Conservation (phyloP, 495 filamentous ascomycete genomes). For the Neurospora sp. region DNA sequence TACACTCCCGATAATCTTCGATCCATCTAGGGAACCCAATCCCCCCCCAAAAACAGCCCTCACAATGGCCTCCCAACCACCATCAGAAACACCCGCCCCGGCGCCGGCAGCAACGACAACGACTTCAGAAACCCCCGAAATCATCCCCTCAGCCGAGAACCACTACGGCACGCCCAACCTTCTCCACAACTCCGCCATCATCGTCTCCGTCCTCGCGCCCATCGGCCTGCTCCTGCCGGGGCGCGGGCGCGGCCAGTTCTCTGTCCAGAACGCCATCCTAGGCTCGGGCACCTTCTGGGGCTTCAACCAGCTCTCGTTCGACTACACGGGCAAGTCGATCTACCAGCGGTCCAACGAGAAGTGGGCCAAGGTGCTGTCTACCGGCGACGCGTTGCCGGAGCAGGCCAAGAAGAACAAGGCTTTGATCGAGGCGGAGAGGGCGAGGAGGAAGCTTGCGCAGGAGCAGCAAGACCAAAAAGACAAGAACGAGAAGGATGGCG, state of each 20-base stretch:
- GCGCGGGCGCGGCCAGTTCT: constrained; percentile 55
- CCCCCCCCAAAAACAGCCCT: neutral
- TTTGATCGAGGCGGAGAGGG: constrained; percentile 32
- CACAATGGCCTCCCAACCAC: neutral
- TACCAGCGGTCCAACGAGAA: constrained; percentile 16
- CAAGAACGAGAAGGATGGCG: constrained; percentile 25
- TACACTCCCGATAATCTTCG: neutral
- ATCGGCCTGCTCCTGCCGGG: constrained; percentile 66
- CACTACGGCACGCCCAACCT: constrained; percentile 24
- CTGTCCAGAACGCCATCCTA: constrained; percentile 47
- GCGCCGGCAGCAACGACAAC: neutral
- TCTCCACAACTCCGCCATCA: constrained; percentile 49
- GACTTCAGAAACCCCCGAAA: neutral
- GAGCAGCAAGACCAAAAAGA: constrained; percentile 7
- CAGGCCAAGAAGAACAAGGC: constrained; percentile 45
- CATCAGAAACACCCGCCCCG: neutral
- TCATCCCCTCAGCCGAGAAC: neutral
- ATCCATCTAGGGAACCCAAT: neutral
- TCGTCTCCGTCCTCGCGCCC: constrained; percentile 57
- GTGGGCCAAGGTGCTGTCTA: constrained; percentile 6
- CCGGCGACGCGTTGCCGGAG: constrained; percentile 24
- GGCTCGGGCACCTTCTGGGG: constrained; percentile 48
- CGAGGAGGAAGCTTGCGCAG: constrained; percentile 17
- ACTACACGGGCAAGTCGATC: constrained; percentile 49
- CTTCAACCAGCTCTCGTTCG: constrained; percentile 52